These are phyloP conservation scores for Eucalyptus sideroxylon DNA, from an alignment of 345 rosid genomes.

Conservation along the genomic window DNA sequence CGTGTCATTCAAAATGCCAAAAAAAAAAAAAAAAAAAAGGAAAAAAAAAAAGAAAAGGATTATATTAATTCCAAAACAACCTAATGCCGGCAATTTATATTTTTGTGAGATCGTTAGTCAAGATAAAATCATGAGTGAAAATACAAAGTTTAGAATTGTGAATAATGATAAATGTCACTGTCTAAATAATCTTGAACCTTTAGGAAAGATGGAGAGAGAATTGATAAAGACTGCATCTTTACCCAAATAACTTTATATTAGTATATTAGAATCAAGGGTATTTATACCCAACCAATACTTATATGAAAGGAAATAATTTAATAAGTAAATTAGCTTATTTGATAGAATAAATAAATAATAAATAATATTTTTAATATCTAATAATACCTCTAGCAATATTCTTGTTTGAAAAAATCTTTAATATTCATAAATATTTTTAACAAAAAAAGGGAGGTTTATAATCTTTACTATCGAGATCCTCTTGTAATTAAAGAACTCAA, in stretches of 20 bases:
- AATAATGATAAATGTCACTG: not conserved
- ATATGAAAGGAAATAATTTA: not conserved
- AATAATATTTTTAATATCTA: not conserved
- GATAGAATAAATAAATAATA: not conserved
- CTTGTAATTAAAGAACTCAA: not conserved
- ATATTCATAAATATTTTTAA: not conserved
- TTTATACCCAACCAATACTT: not conserved
- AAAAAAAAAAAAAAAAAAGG: not conserved
- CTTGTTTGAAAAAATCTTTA: fast-evolving
- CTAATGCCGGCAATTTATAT: not conserved
- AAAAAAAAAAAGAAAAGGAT: not conserved
- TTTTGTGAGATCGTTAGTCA: not conserved
- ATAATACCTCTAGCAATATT: not conserved
- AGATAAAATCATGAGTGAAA: not conserved
- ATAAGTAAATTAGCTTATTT: not conserved
- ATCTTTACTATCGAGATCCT: not conserved
- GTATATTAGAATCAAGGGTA: not conserved
- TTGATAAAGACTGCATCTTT: too few relatives aligned
- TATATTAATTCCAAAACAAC: not conserved
- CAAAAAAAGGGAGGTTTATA: not conserved
- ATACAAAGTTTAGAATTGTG: fast-evolving
- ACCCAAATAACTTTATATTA: not conserved
- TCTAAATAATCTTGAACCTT: not conserved
- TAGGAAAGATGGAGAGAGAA: not conserved
- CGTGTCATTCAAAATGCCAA: not conserved